Evolutionary conservation across 352 stramenopile genomes (phyloP), one percentile per base, ranked within the genome.

Genomic region (Saprolegnia diclina): DNA sequence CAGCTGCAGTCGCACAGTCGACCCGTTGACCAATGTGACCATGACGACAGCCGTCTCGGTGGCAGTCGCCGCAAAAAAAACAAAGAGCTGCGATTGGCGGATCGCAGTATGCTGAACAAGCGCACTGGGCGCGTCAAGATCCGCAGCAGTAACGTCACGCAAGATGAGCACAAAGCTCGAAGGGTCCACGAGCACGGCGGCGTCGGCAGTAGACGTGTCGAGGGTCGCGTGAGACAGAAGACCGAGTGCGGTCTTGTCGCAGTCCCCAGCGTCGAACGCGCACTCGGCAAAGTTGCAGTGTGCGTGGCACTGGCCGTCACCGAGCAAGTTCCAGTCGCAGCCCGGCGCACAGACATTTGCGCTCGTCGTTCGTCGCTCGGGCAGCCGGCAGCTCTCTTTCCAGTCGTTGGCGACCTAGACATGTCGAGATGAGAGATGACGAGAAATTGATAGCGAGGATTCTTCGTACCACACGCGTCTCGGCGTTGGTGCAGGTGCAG

Each of bases 261-360:
- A 95, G 62, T 96, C 89, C 11, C 87, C 87, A 53, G 74, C 73
- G 69, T 96, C 89, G 76, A 90, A 96, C 24, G 81, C 89, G 69
- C 89, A 96, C 18, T 79, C 79, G 24, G 78, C 86, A 7, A 90
- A 75, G 74, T 96, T 95, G 69, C 89, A 96, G 55, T 76, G 70
- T 4, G 72, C 56, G 64, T 96, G 81, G 74, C 89, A 96, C 1
- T 75, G 52, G 19, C 83, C 83, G 72, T 96, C 90, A 19, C 88
- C 88, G 56, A 96, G 78, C 85, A 81, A 94, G 0, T 73, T 53
- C 67, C 85, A 95, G 40, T 89, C 74, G 68, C 89, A 96, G 50
- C 72, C 74, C 37, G 79, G 79, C 9, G 80, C 68, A 72, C 88
- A 96, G 32, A 32, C 40, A 37, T 35, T 35, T 18, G 38, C 42